Evolutionary conservation across 805 yeast species (phyloP).

Genomic region (Debaryomyces prosopidis): DNA sequence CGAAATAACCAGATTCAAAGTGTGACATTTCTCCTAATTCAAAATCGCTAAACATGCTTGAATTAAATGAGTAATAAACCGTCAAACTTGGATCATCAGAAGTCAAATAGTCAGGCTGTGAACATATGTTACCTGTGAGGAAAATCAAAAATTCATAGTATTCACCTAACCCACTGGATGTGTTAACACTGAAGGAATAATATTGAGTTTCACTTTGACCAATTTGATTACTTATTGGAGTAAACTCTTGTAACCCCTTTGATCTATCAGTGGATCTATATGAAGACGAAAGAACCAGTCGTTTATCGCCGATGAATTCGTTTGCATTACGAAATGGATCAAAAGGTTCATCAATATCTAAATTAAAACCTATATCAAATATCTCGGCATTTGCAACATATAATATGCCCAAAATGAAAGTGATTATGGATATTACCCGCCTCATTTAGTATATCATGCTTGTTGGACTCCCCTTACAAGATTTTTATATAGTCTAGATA

Average conservation of each 20-base stretch:
- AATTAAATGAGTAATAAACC: slow-evolving; percentile 41
- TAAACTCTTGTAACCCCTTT: slow-evolving; percentile 35
- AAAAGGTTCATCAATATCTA: slow-evolving; percentile 17
- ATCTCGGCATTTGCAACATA: slow-evolving; percentile 2
- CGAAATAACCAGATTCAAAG: slow-evolving; percentile 38
- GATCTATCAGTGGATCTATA: slow-evolving; percentile 10
- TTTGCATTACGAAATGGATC: slow-evolving; percentile 2
- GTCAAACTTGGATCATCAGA: slow-evolving; percentile 28
- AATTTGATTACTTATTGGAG: slow-evolving; percentile 37
- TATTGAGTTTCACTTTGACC: slow-evolving; percentile 39
- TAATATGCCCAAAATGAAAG: not conserved
- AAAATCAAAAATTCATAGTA: slow-evolving; percentile 49
- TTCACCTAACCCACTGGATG: slow-evolving; percentile 45
- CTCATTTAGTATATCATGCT: slow-evolving; percentile 7
- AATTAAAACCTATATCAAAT: slow-evolving; percentile 10
- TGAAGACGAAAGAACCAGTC: not conserved
- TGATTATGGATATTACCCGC: not conserved
- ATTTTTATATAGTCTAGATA: not conserved
- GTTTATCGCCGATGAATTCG: not conserved
- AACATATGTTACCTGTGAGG: slow-evolving; percentile 52
- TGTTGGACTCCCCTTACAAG: not conserved
- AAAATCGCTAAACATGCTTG: slow-evolving; percentile 29
- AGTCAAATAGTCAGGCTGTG: slow-evolving; percentile 26
- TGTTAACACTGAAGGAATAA: slow-evolving; percentile 46
- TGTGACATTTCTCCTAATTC: slow-evolving; percentile 28